Evolutionary conservation across 768 basidiomycete species (phyloP).

Genomic region (Mycena galericulata): DNA sequence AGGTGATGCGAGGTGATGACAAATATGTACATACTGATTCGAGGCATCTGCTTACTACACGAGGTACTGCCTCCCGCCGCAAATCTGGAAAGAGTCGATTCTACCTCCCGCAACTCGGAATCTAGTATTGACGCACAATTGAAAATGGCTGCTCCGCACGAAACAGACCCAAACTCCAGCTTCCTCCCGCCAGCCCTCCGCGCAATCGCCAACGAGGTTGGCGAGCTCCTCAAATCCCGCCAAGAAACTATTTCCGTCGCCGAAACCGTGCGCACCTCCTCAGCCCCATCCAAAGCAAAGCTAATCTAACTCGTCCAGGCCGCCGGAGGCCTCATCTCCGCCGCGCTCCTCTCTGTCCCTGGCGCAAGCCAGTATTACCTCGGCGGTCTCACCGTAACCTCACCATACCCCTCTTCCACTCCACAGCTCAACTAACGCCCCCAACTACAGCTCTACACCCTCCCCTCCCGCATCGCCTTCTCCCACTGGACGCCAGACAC

Average conservation of each 20-base stretch:
- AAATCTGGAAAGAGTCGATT: conserved; percentile 20
- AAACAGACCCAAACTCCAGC: conserved; percentile 23
- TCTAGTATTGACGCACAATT: conserved; percentile 18
- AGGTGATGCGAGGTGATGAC: conserved; percentile 8
- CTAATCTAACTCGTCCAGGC: conserved; percentile 15
- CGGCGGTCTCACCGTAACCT: conserved; percentile 15
- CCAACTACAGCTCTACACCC: conserved; percentile 15
- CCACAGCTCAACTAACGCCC: conserved; percentile 12
- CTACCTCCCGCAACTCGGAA: conserved; percentile 21
- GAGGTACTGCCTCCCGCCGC: conserved; percentile 15
- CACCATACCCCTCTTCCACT: conserved; percentile 12
- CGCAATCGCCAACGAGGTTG: conserved; percentile 21
- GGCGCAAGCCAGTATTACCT: conserved; percentile 19
- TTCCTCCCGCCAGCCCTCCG: conserved; percentile 21
- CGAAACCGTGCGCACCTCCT: conserved; percentile 17
- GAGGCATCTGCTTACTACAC: conserved; percentile 12
- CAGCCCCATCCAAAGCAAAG: conserved; percentile 13
- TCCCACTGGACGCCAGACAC: conserved; percentile 16
- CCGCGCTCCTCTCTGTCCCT: conserved; percentile 17
- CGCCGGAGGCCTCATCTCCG: conserved; percentile 14
- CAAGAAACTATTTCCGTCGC: conserved; percentile 17
- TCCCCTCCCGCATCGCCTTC: conserved; percentile 15
- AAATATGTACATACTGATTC: conserved; percentile 2
- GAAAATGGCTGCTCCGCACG: conserved; percentile 18
- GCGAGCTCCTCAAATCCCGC: conserved; percentile 22